Conservation (phyloP, 1,284 basidiomycete genomes). For the Malassezia sympodialis region DNA sequence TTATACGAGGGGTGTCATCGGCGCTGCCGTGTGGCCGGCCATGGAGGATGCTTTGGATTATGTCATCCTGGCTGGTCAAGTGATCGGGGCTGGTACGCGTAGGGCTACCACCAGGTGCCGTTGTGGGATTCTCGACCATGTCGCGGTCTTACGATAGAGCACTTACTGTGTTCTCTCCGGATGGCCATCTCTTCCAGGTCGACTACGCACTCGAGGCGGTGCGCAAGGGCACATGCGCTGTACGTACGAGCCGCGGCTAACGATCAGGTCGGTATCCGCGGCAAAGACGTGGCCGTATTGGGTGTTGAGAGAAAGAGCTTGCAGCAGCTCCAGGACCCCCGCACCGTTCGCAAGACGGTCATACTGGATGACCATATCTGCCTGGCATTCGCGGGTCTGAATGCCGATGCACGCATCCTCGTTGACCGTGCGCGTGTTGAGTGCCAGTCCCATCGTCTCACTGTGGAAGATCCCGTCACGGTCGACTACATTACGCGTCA, state of each 20-base stretch:
- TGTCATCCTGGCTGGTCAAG: not conserved
- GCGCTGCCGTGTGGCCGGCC: not conserved
- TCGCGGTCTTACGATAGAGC: constrained; percentile 51
- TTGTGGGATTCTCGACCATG: constrained; percentile 10
- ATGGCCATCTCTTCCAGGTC: constrained; percentile 67
- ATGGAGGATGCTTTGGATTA: not conserved
- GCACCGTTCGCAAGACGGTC: constrained; percentile 93
- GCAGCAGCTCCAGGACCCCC: constrained; percentile 90
- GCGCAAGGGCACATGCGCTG: constrained; percentile 91
- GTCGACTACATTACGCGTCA: constrained; percentile 98
- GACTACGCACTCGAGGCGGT: constrained; percentile 98
- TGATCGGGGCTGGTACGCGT: constrained; percentile 18
- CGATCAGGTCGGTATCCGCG: constrained; percentile 79
- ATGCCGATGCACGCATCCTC: constrained; percentile 91
- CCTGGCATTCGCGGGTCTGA: constrained; percentile 95
- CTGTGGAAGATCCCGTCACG: constrained; percentile 94
- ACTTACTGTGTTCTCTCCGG: constrained; percentile 85
- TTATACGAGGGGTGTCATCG: too few species aligned
- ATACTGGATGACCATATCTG: constrained; percentile 98
- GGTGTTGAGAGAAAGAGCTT: constrained; percentile 99
- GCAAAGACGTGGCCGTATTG: constrained; percentile 85
- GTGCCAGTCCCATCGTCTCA: constrained; percentile 93
- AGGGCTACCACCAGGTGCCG: not conserved
- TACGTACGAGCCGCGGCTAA: constrained; percentile 43
- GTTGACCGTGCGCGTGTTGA: constrained; percentile 97